Evolutionary conservation across 2,329 filamentous ascomycete genomes (phyloP).

Genomic region (Aureobasidium sp.): DNA sequence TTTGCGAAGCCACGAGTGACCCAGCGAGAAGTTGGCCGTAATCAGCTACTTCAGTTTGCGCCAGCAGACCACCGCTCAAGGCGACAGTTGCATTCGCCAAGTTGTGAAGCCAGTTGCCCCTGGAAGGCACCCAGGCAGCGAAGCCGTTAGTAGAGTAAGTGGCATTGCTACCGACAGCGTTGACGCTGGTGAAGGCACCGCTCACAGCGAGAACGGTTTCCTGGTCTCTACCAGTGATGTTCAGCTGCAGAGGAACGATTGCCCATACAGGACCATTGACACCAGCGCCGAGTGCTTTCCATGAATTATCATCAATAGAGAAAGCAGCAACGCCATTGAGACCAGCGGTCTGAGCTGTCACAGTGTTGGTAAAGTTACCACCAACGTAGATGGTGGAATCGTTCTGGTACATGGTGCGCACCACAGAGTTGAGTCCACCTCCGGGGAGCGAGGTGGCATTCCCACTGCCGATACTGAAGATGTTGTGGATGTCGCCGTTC

Average conservation of each 20-base stretch:
- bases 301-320: constrained; percentile 59
- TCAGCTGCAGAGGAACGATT: constrained; percentile 72
- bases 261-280: constrained; percentile 71
- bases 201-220: constrained; percentile 74
- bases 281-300: constrained; percentile 75
- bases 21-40: constrained; percentile 67
- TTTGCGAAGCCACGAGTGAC: constrained; percentile 68
- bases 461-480: constrained; percentile 65
- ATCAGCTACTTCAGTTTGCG: constrained; percentile 59
- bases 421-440: constrained; percentile 71
- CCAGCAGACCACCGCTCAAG: constrained; percentile 65
- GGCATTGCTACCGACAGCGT: constrained; percentile 57
- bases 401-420: constrained; percentile 64
- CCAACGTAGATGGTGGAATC: constrained; percentile 68
- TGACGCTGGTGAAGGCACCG: constrained; percentile 69
- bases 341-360: constrained; percentile 52
- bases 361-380: constrained; percentile 74
- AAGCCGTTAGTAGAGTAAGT: constrained; percentile 64
- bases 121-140: constrained; percentile 84
- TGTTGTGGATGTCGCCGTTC: constrained; percentile 60
- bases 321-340: constrained; percentile 73
- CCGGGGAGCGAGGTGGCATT: constrained; percentile 56
- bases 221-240: constrained; percentile 60
- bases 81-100: constrained; percentile 55
- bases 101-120: constrained; percentile 81